Evolutionary conservation across 768 basidiomycete genomes (phyloP).

Genomic region (Mycena albidolilacea): DNA sequence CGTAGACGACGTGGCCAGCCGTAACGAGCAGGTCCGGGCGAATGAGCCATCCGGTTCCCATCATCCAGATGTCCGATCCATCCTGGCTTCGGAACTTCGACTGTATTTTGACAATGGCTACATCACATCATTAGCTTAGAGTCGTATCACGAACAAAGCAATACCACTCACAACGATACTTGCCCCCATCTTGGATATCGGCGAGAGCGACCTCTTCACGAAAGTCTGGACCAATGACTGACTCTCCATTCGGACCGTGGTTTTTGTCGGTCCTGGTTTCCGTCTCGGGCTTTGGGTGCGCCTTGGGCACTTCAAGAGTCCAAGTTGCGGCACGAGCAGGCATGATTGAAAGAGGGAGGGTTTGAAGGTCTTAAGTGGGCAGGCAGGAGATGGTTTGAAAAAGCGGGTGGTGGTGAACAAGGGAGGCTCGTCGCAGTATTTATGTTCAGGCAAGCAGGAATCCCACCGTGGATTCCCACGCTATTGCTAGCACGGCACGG

Average conservation of each 20-base stretch:
- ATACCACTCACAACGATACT: not conserved
- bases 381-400: not conserved
- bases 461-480: too few species aligned
- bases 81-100: not conserved
- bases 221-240: not conserved
- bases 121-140: not conserved
- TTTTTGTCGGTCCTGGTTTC: not conserved
- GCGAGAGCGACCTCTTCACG: not conserved
- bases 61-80: not conserved
- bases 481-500: not conserved
- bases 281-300: not conserved
- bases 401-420: not conserved
- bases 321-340: slow-evolving; percentile 5
- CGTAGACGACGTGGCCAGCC: slow-evolving; percentile 14
- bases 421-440: slow-evolving; percentile 1
- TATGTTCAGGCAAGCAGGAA: slow-evolving; percentile 4
- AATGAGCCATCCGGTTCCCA: slow-evolving; percentile 13
- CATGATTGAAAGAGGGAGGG: not conserved
- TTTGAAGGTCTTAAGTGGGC: not conserved
- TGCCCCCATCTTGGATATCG: slow-evolving; percentile 8
- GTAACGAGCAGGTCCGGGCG: slow-evolving; percentile 6
- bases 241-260: not conserved
- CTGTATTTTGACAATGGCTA: slow-evolving; percentile 16
- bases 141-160: not conserved
- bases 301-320: slow-evolving; percentile 4